Base-by-base conservation (phyloP, 495 filamentous ascomycete species). In the Penicillium steckii region DNA sequence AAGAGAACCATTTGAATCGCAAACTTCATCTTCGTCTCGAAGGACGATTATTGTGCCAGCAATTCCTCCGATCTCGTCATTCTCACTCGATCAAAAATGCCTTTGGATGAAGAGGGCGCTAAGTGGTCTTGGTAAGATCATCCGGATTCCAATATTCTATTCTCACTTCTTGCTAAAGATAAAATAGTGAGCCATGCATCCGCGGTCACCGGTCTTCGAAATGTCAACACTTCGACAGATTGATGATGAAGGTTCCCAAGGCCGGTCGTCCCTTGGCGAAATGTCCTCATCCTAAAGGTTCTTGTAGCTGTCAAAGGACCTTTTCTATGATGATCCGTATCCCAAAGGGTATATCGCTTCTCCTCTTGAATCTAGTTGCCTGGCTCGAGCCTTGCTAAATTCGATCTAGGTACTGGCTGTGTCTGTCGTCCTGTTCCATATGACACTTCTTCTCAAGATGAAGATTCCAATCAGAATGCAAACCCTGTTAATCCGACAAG, bases 121-220 rank as follows among this genome's bases (percentile, higher is more conserved):
- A 80, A 80, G 55, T 80, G 78, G 78, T 77, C 78, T 13, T 80
- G 78, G 78, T 80, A 44, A 3, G 45, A 33, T 23, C 6, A 3
- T 3, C 6, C 27, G 3, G 15, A 27, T 22, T 18, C 23, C 38
- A 35, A 8, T 9, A 12, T 24, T 9, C 2, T 24, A 27, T 30
- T 41, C n/a, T 33, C 1, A 8, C 29, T 8, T 33, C 21, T 18
- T 35, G 22, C 56, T 65, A 18, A 65, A 43, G 27, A 24, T 9
- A 2, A 43, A 29, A 24, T 8, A 94, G 89, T 64, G 85, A 86
- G 74, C 85, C 88, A 62, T 95, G 90, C 59, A 89, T 93, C 57
- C 86, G 88, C 46, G 90, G 90, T 45, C 90, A 95, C 69, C 85
- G 90, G 58, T 91, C 90, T 19, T 89, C 89, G 56, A 89, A 86